A percentile compares a stretch with the other conserved stretches of the same genome.
phyloP scores from a whole-genome alignment of 208 protist species.

The Trypanosoma melophagium region DNA sequence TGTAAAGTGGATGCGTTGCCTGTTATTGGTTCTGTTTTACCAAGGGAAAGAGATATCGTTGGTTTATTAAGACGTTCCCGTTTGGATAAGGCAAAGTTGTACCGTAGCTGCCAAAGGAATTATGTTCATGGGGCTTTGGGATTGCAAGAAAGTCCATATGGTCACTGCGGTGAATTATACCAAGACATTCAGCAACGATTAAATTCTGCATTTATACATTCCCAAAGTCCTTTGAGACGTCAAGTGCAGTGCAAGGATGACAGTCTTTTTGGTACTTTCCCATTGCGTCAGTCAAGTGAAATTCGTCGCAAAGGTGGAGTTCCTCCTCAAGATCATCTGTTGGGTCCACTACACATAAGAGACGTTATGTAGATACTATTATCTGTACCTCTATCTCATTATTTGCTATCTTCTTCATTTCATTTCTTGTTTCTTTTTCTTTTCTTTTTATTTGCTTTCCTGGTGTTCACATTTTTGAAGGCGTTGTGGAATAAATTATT shows the following conservation, averaged over 20 bases:
- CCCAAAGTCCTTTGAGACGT: conserved; percentile 6
- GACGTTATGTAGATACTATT: conserved; percentile 10
- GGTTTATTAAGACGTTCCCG: not conserved
- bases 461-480: too few species aligned
- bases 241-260: conserved; percentile 15
- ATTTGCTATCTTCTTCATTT: conserved; percentile 3
- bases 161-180: conserved; percentile 37
- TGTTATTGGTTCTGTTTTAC: not conserved
- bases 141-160: conserved; percentile 42
- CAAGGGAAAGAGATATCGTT: conserved; percentile 9
- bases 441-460: not conserved
- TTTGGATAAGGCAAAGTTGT: conserved; percentile 16
- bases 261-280: conserved; percentile 28
- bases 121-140: conserved; percentile 44
- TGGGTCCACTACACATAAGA: conserved; percentile 17
- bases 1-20: not conserved
- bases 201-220: not conserved
- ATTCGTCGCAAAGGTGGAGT: conserved; percentile 22
- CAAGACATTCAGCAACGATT: conserved; percentile 15
- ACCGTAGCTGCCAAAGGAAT: conserved; percentile 19
- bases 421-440: conserved; percentile 2
- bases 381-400: not conserved
- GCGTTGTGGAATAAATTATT: too few species aligned
- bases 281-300: conserved; percentile 4
- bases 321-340: conserved; percentile 27